Evolutionary conservation across 1,284 basidiomycete species (phyloP).

Genomic region (Fistulina hepatica): DNA sequence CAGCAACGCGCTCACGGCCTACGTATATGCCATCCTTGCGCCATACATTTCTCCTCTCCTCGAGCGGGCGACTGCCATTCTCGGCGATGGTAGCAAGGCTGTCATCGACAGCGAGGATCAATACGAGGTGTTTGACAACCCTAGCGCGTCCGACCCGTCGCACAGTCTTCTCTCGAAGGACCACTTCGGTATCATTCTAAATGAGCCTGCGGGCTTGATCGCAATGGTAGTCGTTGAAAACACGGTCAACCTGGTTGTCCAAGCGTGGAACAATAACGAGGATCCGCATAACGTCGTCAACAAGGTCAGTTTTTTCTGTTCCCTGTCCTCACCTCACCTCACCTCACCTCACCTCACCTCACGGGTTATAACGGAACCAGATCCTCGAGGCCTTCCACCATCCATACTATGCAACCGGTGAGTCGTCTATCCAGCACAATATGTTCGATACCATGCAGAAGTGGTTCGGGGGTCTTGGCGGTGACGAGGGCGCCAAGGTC

Average conservation of each 20-base stretch:
- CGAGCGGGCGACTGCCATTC: conserved; percentile 43
- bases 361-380: conserved; percentile 20
- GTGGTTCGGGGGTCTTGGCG: conserved; percentile 46
- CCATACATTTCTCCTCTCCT: conserved; percentile 56
- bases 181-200: conserved; percentile 53
- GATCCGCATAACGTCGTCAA: conserved; percentile 41
- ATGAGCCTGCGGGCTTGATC: conserved; percentile 65
- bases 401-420: conserved; percentile 49
- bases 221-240: conserved; percentile 57
- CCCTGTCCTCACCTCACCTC: too few species aligned
- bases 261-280: conserved; percentile 43
- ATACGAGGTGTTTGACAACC: conserved; percentile 59
- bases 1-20: conserved; percentile 52
- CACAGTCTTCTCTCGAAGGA: conserved; percentile 63
- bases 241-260: conserved; percentile 50
- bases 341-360: too few species aligned
- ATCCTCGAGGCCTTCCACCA: conserved; percentile 63
- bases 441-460: conserved; percentile 51
- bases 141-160: conserved; percentile 63
- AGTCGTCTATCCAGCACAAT: conserved; percentile 48
- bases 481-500: conserved; percentile 30
- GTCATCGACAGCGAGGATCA: conserved; percentile 66
- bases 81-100: conserved; percentile 55
- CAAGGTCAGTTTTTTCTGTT: conserved; percentile 23
- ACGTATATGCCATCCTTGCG: conserved; percentile 63